These are phyloP conservation scores for Linderina pennispora DNA, from an alignment of 192 early-diverging fungal genomes.

Conservation along the genomic window DNA sequence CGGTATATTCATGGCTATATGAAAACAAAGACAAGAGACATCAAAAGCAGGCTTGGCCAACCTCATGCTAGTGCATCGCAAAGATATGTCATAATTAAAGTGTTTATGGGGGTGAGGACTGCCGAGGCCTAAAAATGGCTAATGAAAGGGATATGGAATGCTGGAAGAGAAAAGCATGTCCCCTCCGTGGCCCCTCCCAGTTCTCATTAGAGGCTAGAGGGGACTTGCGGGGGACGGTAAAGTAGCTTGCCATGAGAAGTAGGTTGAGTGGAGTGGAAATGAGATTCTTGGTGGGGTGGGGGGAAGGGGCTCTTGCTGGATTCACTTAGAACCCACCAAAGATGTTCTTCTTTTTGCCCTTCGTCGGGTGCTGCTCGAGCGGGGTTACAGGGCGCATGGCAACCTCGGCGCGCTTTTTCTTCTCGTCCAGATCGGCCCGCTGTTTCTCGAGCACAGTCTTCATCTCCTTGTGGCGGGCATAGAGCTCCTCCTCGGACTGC, in stretches of 20 bases:
- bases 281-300: too few relatives aligned
- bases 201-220: too few relatives aligned
- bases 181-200: too few relatives aligned
- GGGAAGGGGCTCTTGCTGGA: too few relatives aligned
- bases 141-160: constrained; percentile 4
- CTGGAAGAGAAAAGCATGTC: constrained; percentile 1
- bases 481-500: constrained; percentile 93
- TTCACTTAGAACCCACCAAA: constrained; percentile 43
- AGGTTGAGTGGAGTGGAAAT: too few relatives aligned
- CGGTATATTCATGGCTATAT: not conserved
- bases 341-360: constrained; percentile 50
- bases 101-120: too few relatives aligned
- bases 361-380: constrained; percentile 44
- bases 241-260: too few relatives aligned
- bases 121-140: too few relatives aligned
- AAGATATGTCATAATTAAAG: too few relatives aligned
- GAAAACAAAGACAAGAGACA: not conserved
- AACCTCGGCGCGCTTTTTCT: constrained; percentile 82
- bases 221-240: too few relatives aligned
- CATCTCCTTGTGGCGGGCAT: constrained; percentile 97
- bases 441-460: constrained; percentile 96
- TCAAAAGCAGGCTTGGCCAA: not conserved
- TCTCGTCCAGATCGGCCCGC: constrained; percentile 87
- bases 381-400: constrained; percentile 35
- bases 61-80: too few relatives aligned